phyloP scores from a whole-genome alignment of 148 eudicot genomes.

The Selenicereus undatus region DNA sequence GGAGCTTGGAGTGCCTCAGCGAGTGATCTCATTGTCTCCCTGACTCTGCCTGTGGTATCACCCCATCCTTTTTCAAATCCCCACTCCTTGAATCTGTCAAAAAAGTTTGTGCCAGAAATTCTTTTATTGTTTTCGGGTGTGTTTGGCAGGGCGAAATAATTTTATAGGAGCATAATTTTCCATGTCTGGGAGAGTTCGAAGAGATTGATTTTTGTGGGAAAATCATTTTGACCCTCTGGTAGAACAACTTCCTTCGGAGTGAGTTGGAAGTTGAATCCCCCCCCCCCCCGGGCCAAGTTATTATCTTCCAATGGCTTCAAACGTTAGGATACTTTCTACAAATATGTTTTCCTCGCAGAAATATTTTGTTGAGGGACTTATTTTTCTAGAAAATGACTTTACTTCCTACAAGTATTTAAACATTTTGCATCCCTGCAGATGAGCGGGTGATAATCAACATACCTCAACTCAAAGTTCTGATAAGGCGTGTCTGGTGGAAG shows the following conservation, averaged over 20 bases:
- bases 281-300: too few relatives aligned
- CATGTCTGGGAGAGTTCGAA: neutral
- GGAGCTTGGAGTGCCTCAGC: conserved; percentile 93
- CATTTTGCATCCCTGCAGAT: conserved; percentile 1
- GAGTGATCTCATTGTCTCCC: conserved; percentile 67
- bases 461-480: conserved; percentile 67
- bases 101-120: neutral
- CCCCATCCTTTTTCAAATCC: conserved; percentile 99
- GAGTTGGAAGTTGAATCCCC: neutral
- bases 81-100: conserved; percentile 77
- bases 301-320: neutral
- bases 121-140: neutral
- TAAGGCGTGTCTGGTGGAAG: conserved; percentile 63
- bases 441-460: neutral
- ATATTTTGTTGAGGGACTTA: neutral
- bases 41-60: conserved; percentile 65
- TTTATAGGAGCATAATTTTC: neutral
- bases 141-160: neutral
- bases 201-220: neutral
- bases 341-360: neutral
- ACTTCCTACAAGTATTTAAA: neutral
- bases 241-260: neutral
- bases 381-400: neutral
- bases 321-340: neutral
- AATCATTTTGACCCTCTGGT: neutral